Conservation (phyloP, 495 filamentous ascomycete genomes). For the Aspergillus funiculosus region DNA sequence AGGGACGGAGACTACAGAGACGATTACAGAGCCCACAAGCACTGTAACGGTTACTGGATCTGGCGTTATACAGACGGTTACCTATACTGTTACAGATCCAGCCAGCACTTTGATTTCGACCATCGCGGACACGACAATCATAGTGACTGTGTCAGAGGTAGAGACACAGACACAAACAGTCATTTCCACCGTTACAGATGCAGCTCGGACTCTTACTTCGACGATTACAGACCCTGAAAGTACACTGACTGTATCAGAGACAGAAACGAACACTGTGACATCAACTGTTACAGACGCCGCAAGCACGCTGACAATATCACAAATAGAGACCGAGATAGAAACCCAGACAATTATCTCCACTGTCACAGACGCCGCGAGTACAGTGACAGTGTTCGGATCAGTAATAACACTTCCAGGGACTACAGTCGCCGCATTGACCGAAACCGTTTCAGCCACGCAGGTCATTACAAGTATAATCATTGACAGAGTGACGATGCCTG, state of each 20-base stretch:
- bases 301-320: no score
- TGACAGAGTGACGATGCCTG: no score
- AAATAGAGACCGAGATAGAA: no score
- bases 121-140: neutral
- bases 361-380: no score
- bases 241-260: constrained; percentile 9
- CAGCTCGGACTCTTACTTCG: neutral
- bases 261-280: neutral
- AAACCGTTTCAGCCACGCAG: no score
- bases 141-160: constrained; percentile 13
- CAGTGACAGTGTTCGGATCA: constrained; percentile 1
- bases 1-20: constrained; percentile 18
- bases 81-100: neutral
- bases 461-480: no score
- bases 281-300: neutral
- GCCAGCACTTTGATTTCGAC: no score
- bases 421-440: constrained; percentile 12
- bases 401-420: constrained; percentile 18
- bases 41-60: neutral
- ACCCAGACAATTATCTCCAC: no score
- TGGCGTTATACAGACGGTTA: neutral
- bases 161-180: no score
- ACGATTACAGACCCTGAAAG: neutral
- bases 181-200: constrained; percentile 5
- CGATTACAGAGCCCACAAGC: constrained; percentile 20